Evolutionary conservation across 225 moss, liverwort and hornwort genomes (phyloP), one percentile per base, ranked within the genome.

Genomic region (Takakia lepidozioides): DNA sequence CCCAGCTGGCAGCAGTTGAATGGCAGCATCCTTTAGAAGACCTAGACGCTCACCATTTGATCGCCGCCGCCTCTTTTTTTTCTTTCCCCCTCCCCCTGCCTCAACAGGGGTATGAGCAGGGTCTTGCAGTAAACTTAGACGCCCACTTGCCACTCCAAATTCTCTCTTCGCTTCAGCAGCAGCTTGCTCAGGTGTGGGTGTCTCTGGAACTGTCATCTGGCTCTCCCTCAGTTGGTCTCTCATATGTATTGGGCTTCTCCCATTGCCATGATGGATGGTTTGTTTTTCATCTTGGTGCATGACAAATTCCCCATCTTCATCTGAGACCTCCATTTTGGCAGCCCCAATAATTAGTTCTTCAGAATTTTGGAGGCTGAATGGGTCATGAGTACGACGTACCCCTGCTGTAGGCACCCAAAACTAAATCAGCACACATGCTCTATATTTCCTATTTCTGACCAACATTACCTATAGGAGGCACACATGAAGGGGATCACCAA

Each of bases 181-280:
- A 34, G 62, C 56, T 48, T 65, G 76, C 40, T 90, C 85, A 5
- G 85, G 89, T 6, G 83, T 85, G 19, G 89, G 85, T 19, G 89
- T 90, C 54, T 90, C 89, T 29, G 80, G 89, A 55, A 90, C 85
- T 17, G 80, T 83, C 48, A 83, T 63, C 46, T 90, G 89, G 69
- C 70, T 83, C 16, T 83, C 89, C 47, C 40, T 48, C 60, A 56
- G 2, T 70, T 72, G 8, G 34, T 66, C 46, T 80, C 72, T 49
- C 24, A 26, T 35, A 16, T 37, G 46, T 25, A 39, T 57, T 13
- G 78, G 77, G 49, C 81, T 88, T 27, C 26, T 48, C 7, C 38
- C 48, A 17, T 59, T 61, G 13, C 27, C 60, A 22, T 61, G 57
- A 14, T 54, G 66, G 2, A 46, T 20, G 11, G 62, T 23, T 29